These are phyloP conservation scores for Trebouxia sp. DNA, from an alignment of 139 green algal species.

Conservation along the genomic window DNA sequence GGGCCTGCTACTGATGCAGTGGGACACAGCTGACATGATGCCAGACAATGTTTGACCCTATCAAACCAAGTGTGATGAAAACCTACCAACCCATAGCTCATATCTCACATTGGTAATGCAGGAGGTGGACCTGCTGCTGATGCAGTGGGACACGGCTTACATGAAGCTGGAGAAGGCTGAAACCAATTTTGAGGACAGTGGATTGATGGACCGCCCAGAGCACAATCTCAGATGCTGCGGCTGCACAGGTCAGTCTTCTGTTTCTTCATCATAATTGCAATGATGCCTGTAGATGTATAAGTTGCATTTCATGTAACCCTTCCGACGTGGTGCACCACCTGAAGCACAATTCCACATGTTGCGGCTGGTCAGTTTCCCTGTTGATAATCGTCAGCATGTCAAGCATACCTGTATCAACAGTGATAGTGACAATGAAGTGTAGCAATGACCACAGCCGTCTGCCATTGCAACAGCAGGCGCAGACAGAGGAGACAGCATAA, in stretches of 20 bases:
- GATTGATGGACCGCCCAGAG: neutral
- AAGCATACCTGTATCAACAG: too few species aligned
- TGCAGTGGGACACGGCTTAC: slow-evolving; percentile 36
- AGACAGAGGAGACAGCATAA: too few species aligned
- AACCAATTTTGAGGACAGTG: slow-evolving; percentile 15
- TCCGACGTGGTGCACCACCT: too few species aligned
- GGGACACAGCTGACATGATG: slow-evolving; percentile 25
- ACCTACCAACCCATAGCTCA: neutral
- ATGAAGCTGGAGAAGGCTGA: slow-evolving; percentile 34
- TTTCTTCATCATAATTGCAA: neutral
- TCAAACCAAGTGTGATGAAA: too few species aligned
- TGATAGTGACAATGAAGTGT: too few species aligned
- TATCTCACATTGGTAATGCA: neutral
- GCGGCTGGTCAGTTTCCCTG: too few species aligned
- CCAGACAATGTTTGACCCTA: slow-evolving; percentile 21
- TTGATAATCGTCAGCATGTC: too few species aligned
- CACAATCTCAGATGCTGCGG: slow-evolving; percentile 23
- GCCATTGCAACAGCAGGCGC: too few species aligned
- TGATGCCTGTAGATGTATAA: too few species aligned
- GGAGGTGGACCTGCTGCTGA: slow-evolving; percentile 63
- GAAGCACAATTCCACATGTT: too few species aligned
- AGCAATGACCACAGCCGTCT: too few species aligned
- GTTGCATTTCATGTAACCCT: too few species aligned
- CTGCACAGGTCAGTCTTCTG: slow-evolving; percentile 26
- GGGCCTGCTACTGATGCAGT: slow-evolving; percentile 53